Conservation (phyloP, 148 eudicot species). For the Fagopyrum tataricum region DNA sequence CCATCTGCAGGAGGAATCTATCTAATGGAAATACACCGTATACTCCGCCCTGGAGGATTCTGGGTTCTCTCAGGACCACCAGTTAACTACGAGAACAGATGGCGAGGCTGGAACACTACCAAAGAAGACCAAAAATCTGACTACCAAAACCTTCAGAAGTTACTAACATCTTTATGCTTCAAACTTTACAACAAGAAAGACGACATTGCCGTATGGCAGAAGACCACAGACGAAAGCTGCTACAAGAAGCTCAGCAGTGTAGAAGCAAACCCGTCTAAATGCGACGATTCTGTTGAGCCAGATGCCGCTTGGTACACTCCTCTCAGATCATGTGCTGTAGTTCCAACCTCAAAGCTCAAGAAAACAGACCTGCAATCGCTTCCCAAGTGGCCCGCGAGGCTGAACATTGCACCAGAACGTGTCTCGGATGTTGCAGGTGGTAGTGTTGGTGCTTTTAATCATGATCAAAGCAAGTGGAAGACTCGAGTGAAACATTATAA, state of each 20-base stretch:
- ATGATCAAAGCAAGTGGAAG: slow-evolving; percentile 69
- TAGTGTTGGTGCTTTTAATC: slow-evolving; percentile 53
- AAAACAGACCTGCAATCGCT: slow-evolving; percentile 41
- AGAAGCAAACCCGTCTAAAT: slow-evolving; percentile 69
- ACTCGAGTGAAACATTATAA: slow-evolving; percentile 68
- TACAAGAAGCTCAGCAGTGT: slow-evolving; percentile 51
- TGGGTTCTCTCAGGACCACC: slow-evolving; percentile 99
- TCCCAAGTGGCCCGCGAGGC: slow-evolving; percentile 73
- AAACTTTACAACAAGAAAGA: slow-evolving; percentile 62
- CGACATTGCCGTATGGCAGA: slow-evolving; percentile 92
- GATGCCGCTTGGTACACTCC: slow-evolving; percentile 99
- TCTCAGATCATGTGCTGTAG: slow-evolving; percentile 70
- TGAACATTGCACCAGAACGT: slow-evolving; percentile 66
- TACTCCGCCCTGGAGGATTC: slow-evolving; percentile 92
- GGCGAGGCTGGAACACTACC: slow-evolving; percentile 97
- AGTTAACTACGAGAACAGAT: slow-evolving; percentile 73
- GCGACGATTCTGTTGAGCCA: slow-evolving; percentile 86
- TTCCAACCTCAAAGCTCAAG: slow-evolving; percentile 48
- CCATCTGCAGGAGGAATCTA: slow-evolving; percentile 69
- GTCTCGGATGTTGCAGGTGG: slow-evolving; percentile 53
- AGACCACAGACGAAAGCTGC: slow-evolving; percentile 57
- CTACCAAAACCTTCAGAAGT: slow-evolving; percentile 65
- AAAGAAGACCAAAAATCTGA: slow-evolving; percentile 66
- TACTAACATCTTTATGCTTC: slow-evolving; percentile 85
- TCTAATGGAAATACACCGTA: slow-evolving; percentile 87